Evolutionary conservation across 352 stramenopile species (phyloP).

Genomic region (Phytopythium ostracodes): DNA sequence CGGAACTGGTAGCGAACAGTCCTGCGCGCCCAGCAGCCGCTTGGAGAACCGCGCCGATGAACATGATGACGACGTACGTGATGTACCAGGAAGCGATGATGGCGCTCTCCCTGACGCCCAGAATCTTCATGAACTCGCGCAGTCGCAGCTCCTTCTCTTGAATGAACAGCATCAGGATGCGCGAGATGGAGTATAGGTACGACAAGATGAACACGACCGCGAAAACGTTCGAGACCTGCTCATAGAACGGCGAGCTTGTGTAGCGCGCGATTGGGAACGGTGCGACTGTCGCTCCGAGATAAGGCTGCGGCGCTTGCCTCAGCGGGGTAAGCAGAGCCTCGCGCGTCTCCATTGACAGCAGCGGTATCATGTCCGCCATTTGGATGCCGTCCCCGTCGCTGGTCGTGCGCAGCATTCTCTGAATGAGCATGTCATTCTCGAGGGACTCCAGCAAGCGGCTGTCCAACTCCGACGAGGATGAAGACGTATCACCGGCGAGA

Average conservation of each 20-base stretch:
- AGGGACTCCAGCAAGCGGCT: constrained; percentile 27
- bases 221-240: constrained; percentile 50
- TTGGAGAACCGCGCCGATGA: constrained; percentile 57
- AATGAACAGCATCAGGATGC: constrained; percentile 81
- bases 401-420: constrained; percentile 15
- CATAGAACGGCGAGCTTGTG: constrained; percentile 52
- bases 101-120: constrained; percentile 81
- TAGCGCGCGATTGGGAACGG: constrained; percentile 42
- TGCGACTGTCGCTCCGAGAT: constrained; percentile 22
- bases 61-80: constrained; percentile 81
- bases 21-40: constrained; percentile 32
- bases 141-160: constrained; percentile 88
- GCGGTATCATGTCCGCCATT: neutral
- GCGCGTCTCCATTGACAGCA: constrained; percentile 17
- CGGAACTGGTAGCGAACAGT: constrained; percentile 34
- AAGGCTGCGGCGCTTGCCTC: constrained; percentile 41
- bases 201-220: constrained; percentile 86
- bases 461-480: constrained; percentile 23
- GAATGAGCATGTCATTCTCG: constrained; percentile 38
- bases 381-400: neutral
- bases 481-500: constrained; percentile 3
- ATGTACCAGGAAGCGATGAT: constrained; percentile 79
- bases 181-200: constrained; percentile 85
- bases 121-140: constrained; percentile 88
- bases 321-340: constrained; percentile 24